phyloP scores from a whole-genome alignment of 495 filamentous ascomycete species.

The Aspergillus steynii region DNA sequence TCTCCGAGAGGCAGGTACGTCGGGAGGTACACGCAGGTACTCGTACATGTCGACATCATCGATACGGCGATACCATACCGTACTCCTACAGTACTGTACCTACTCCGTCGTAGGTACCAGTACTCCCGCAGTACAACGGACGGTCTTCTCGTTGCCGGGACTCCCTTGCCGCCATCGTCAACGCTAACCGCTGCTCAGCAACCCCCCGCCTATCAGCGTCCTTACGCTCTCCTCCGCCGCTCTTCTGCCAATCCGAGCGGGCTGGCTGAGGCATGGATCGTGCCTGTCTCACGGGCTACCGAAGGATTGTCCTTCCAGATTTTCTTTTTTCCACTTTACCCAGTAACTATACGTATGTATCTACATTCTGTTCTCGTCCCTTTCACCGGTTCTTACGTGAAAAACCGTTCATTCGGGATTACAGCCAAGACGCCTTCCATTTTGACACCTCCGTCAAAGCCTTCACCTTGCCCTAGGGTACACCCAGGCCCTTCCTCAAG shows the following conservation, averaged over 20 bases:
- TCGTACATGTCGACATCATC: no score
- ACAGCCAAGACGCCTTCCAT: no score
- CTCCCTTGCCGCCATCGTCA: conserved; percentile 46
- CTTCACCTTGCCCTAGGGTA: not conserved
- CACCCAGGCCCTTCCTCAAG: not conserved
- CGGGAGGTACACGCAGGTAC: not conserved
- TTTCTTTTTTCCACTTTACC: conserved; percentile 8
- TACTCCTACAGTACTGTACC: no score
- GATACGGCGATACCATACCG: no score
- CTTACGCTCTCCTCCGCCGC: conserved; percentile 15
- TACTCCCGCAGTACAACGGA: no score
- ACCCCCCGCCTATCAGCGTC: conserved; percentile 40
- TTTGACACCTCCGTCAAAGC: not conserved
- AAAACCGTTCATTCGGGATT: no score
- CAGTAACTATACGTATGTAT: not conserved
- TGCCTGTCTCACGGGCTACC: conserved; percentile 32
- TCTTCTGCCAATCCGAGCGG: conserved; percentile 18
- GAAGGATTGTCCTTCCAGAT: conserved; percentile 14
- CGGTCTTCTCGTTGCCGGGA: conserved; percentile 36
- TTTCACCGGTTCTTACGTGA: not conserved
- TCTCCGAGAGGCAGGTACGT: not conserved
- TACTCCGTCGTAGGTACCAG: no score
- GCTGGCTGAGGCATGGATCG: conserved; percentile 30
- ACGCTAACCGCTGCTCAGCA: conserved; percentile 37
- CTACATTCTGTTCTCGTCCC: no score